These are phyloP conservation scores for Eucalyptus paniculata DNA, from an alignment of 345 rosid species.

Conservation along the genomic window DNA sequence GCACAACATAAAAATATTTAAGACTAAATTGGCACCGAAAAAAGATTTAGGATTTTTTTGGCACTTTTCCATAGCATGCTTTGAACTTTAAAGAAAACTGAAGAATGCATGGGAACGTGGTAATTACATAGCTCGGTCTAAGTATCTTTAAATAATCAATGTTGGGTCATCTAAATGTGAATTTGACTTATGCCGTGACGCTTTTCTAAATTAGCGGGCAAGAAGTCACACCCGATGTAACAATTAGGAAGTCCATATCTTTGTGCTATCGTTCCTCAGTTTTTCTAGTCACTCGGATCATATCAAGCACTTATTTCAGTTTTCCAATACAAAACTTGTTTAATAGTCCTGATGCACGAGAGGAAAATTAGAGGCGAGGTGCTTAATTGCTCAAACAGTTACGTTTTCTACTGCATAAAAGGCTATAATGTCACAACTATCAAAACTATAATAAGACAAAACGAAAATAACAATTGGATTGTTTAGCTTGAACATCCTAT, in stretches of 20 bases:
- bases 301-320: not conserved
- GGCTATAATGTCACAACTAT: not conserved
- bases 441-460: not conserved
- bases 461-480: not conserved
- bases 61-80: not conserved
- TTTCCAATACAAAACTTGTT: not conserved
- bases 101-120: not conserved
- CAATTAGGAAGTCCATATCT: not conserved
- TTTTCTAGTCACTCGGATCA: not conserved
- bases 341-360: not conserved
- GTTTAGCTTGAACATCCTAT: not conserved
- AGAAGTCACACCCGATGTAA: not conserved
- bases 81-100: not conserved
- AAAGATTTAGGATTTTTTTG: too few species aligned
- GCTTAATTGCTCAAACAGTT: not conserved
- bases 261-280: not conserved
- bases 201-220: not conserved
- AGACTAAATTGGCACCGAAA: too few species aligned
- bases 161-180: not conserved
- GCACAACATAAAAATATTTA: too few species aligned
- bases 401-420: not conserved
- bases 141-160: not conserved
- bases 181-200: not conserved
- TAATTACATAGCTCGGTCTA: not conserved
- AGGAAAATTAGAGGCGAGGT: not conserved